Evolutionary conservation across 2,329 filamentous ascomycete genomes (phyloP), one percentile per base, ranked within the genome.

Genomic region (Didymella segeticola): DNA sequence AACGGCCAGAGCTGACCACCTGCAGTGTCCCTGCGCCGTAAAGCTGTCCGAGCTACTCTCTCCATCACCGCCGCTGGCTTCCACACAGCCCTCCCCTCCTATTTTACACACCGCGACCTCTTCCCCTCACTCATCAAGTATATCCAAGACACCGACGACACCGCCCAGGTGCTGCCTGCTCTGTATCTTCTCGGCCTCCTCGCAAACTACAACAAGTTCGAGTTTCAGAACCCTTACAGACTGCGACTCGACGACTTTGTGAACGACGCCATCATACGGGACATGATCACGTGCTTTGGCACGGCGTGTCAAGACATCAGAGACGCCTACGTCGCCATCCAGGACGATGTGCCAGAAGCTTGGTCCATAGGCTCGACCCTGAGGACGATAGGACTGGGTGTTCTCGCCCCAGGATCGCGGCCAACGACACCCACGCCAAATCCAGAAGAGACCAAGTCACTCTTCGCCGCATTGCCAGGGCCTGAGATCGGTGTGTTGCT

Each of bases 171-270:
- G 47, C 45, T 91, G 36, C 85, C 90, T 53, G 89, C 93, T 0
- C 92, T 97, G 62, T 85, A 89, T 12, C 83, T 98, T 9, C 82
- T 97, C 17, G 93, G 93, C 11, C 82, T 98, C 4, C 80, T 99
- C 47, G 90, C 91, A 61, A 99, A 98, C 77, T 98, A 98, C 82
- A 98, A 99, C 83, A 99, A 98, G 75, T 99, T 99, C 69, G 95
- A 99, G 75, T 93, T 96, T 52, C 93, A 96, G 72, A 99, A 99
- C 65, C 93, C 93, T 0, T 99, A 99, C 67, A 89, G 95, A 66
- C 80, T 96, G 58, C 89, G 93, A 23, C 83, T 99, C 14, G 92
- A 93, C 66, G 93, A 98, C 73, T 98, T 98, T 75, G 91, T 97
- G 67, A 96, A 99, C 70, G 93, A 98, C 69, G 80, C 83, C 0